A percentile compares a stretch with the other conserved stretches of the same genome.
Conservation (phyloP, 1,139 yeast species). For the Geotrichum fermentans region DNA sequence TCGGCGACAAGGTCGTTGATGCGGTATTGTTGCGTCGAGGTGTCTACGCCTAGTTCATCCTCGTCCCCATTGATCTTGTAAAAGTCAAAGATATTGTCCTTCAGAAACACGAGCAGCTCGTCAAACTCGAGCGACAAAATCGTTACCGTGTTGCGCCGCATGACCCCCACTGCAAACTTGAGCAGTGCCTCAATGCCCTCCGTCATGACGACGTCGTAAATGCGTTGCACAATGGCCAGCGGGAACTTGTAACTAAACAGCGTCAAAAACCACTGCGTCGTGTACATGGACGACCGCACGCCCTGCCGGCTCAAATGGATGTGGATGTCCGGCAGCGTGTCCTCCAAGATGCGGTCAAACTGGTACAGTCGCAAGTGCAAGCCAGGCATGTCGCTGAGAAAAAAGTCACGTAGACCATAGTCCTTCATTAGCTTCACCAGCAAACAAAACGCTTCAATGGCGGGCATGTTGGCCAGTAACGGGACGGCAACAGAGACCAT, state of each 20-base stretch:
- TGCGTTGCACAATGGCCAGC: conserved; percentile 69
- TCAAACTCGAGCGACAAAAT: conserved; percentile 67
- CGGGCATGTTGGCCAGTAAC: conserved; percentile 68
- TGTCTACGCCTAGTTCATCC: not conserved
- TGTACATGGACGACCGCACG: conserved; percentile 86
- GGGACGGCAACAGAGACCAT: conserved; percentile 93
- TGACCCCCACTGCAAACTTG: conserved; percentile 72
- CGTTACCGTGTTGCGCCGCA: conserved; percentile 58
- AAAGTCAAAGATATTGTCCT: conserved; percentile 68
- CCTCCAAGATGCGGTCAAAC: conserved; percentile 79
- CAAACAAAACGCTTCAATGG: conserved; percentile 78
- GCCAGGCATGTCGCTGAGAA: conserved; percentile 90
- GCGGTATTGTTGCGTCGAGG: conserved; percentile 41
- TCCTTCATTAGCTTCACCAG: conserved; percentile 82
- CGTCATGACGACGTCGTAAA: conserved; percentile 77
- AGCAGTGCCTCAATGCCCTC: conserved; percentile 84
- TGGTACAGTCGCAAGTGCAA: conserved; percentile 78
- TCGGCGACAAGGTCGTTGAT: conserved; percentile 74
- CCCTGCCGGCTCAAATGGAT: conserved; percentile 80
- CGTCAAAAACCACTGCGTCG: conserved; percentile 93
- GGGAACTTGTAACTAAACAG: conserved; percentile 93
- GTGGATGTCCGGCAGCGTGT: conserved; percentile 59
- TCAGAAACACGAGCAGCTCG: conserved; percentile 67
- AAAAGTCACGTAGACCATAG: conserved; percentile 70
- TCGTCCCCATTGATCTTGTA: conserved; percentile 44